A percentile compares a stretch with the other conserved stretches of the same genome.
These are phyloP conservation scores for Yarrowia sp. DNA, from an alignment of 805 yeast species.

Conservation along the genomic window DNA sequence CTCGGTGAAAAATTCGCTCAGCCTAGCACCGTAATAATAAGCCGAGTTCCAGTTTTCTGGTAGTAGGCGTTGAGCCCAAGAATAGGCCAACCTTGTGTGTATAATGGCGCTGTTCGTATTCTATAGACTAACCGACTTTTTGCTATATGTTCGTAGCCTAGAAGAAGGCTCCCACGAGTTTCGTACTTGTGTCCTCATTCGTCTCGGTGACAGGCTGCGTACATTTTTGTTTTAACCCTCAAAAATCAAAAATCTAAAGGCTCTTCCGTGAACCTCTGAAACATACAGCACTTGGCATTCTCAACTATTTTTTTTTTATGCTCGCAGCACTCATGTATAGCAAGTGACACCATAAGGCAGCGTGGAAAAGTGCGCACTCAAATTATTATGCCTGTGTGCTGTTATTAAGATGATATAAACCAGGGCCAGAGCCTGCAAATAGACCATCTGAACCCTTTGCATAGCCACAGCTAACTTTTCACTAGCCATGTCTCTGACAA, in stretches of 20 bases:
- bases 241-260: not conserved
- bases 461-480: not conserved
- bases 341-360: conserved; percentile 17
- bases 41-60: not conserved
- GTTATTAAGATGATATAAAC: no score
- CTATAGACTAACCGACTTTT: not conserved
- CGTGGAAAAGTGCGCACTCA: not conserved
- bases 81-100: not conserved
- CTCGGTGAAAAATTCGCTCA: not conserved
- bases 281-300: conserved; percentile 8
- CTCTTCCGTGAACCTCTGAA: conserved; percentile 1
- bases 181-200: not conserved
- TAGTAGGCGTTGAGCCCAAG: not conserved
- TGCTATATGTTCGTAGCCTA: no score
- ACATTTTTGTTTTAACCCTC: not conserved
- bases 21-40: not conserved
- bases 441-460: not conserved
- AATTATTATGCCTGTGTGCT: no score
- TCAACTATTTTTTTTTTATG: not conserved
- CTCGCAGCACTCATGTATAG: not conserved
- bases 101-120: not conserved
- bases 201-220: not conserved
- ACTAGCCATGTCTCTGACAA: no score
- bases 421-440: no score
- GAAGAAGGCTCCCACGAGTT: not conserved